Percentiles rank a stretch among this genome's conserved stretches.
Conservation (phyloP, 345 rosid species). For the Euphorbia pulcherrima region DNA sequence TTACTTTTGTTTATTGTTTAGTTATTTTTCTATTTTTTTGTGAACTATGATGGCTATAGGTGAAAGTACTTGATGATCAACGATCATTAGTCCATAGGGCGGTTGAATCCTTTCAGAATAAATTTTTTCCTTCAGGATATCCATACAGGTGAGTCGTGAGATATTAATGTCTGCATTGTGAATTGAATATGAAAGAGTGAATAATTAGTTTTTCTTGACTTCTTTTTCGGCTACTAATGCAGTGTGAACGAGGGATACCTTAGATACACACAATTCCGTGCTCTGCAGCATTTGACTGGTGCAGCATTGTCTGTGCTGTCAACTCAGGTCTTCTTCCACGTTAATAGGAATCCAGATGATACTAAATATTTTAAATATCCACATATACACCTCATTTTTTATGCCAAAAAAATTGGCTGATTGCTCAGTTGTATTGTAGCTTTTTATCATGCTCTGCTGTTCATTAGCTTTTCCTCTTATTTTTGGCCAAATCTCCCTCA, state of each 20-base stretch:
- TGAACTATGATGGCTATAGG: constrained; percentile 30
- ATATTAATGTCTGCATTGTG: not conserved
- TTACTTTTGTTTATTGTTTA: not conserved
- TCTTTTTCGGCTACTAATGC: constrained; percentile 12
- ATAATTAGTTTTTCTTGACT: not conserved
- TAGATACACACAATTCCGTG: constrained; percentile 83
- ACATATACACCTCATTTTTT: not conserved
- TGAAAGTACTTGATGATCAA: constrained; percentile 66
- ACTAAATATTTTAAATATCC: not conserved
- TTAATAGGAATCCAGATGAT: not conserved
- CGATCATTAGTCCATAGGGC: constrained; percentile 53
- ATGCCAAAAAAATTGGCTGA: too few relatives aligned
- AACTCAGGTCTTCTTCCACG: constrained; percentile 69
- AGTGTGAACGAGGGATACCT: constrained; percentile 95
- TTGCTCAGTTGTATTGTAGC: not conserved
- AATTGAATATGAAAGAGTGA: not conserved
- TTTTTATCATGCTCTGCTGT: not conserved
- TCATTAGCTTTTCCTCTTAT: not conserved
- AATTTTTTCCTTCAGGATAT: constrained; percentile 90
- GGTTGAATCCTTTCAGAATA: constrained; percentile 69
- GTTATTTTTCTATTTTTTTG: not conserved
- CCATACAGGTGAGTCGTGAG: constrained; percentile 61
- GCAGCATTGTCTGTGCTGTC: constrained; percentile 85
- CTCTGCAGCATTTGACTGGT: constrained; percentile 78
- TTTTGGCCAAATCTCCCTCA: too few relatives aligned